Base-by-base conservation (phyloP, 192 early-diverging fungal species). In the Coemansia sp. region DNA sequence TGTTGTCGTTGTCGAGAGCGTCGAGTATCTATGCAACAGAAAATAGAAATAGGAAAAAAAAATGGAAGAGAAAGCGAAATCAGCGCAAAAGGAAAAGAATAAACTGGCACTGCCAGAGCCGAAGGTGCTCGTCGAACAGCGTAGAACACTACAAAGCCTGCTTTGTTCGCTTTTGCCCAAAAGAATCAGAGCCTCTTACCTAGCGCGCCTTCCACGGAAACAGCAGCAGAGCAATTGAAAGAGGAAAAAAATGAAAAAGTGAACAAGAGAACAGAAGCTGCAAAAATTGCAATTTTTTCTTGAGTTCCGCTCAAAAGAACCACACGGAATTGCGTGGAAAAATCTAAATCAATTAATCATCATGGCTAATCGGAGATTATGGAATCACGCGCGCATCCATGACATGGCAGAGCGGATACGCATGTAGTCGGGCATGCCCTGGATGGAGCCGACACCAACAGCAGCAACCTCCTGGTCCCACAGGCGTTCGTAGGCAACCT, bases 401-500 rank as follows among this genome's bases (percentile, higher is more conserved):
- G 87, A 85, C 92, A 95, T 95, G 77, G 83, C 86, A 24, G 87
- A 85, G 67, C 95, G 88, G 65, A 96, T 86, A 58, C 91, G 85
- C 74, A 86, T 88, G 81, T 89, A 96, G 81, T 98, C 92, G 33
- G 90, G 86, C 85, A 97, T 81, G 58, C 86, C 82, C 76, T 95
- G 93, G 65, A 95, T 85, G 44, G 93, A 85, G 24, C 96, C 96
- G 58, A 95, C 85, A 17, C 92, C 94, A 46, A 90, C 85, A 33
- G 88, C 83, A 27, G 81, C 82, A 14, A 92, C 87, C 76, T 98
- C 96, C 61, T 88, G 81, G 77, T 95, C 89, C 84, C 90, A 91
- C 48, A 98, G 83, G 78, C 95, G 92, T 82, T 95, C 84, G 52
- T 82, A 73, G 40, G 94, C 93, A 57, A 88, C 92, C 60, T 90